Percentiles rank a stretch among this genome's conserved stretches.
Evolutionary conservation across 768 basidiomycete species (phyloP).

Genomic region (Trichaptum fuscoviolaceum): DNA sequence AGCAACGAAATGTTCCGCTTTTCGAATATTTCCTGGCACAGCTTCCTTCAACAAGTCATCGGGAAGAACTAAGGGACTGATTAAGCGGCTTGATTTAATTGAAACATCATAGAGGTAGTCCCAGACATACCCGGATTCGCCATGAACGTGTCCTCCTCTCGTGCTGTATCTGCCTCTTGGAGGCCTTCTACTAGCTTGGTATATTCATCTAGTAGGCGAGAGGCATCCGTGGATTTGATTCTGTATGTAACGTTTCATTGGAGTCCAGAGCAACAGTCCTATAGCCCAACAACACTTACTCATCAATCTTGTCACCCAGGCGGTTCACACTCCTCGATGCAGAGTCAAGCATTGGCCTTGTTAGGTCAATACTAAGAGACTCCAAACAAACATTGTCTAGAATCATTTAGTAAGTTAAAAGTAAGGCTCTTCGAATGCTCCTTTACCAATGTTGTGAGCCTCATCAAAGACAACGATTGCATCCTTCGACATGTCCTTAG

Average conservation of each 20-base stretch:
- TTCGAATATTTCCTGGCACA: slow-evolving; percentile 95
- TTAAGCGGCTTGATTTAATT: slow-evolving; percentile 1
- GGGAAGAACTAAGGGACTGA: slow-evolving; percentile 59
- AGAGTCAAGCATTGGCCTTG: slow-evolving; percentile 95
- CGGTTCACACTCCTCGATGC: slow-evolving; percentile 83
- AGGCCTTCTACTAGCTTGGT: slow-evolving; percentile 91
- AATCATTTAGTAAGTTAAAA: slow-evolving; percentile 6
- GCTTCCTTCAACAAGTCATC: slow-evolving; percentile 95
- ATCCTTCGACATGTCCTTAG: slow-evolving; percentile 95
- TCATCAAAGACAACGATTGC: slow-evolving; percentile 99
- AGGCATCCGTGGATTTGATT: slow-evolving; percentile 90
- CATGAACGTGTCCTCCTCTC: slow-evolving; percentile 79
- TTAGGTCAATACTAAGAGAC: slow-evolving; percentile 94
- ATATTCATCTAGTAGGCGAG: slow-evolving; percentile 95
- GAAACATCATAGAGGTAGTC: not conserved
- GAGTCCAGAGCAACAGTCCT: not conserved
- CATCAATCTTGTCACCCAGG: slow-evolving; percentile 89
- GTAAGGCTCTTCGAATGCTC: slow-evolving; percentile 2
- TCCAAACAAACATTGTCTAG: slow-evolving; percentile 98
- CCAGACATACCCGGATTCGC: slow-evolving; percentile 72
- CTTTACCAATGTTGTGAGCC: slow-evolving; percentile 94
- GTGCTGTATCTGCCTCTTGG: slow-evolving; percentile 62
- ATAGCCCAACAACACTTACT: slow-evolving; percentile 46
- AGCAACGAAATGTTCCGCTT: slow-evolving; percentile 98
- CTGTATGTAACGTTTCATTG: slow-evolving; percentile 34